Conservation (phyloP, 192 early-diverging fungal species). For the Coemansia sp. region DNA sequence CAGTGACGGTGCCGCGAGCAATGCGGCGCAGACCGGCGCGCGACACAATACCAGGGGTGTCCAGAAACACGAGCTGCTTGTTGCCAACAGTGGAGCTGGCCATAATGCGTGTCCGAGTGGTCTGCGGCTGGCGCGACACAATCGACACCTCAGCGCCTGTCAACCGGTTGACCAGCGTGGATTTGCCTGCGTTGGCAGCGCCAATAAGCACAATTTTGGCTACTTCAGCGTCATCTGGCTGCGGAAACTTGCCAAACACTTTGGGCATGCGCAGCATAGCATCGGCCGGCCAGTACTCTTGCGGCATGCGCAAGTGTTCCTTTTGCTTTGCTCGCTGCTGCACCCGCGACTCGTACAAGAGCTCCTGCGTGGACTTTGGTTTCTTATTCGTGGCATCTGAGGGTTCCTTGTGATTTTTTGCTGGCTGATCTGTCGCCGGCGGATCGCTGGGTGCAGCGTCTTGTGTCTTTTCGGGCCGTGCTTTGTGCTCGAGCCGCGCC, state of each 20-base stretch:
- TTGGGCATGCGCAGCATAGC: conserved; percentile 29
- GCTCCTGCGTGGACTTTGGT: background rate
- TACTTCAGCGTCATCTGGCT: conserved; percentile 63
- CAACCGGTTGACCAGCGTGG: conserved; percentile 72
- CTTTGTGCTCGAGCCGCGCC: conserved; percentile 11
- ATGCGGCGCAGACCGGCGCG: conserved; percentile 38
- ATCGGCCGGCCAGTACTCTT: conserved; percentile 13
- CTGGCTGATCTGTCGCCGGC: background rate
- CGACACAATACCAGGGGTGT: conserved; percentile 51
- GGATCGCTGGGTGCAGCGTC: background rate
- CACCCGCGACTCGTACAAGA: background rate
- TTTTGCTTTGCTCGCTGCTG: conserved; percentile 4
- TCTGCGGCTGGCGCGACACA: conserved; percentile 70
- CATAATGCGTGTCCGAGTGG: conserved; percentile 66
- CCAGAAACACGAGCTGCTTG: conserved; percentile 62
- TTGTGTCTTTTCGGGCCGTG: conserved; percentile 2
- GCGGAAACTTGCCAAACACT: conserved; percentile 46
- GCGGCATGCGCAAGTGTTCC: conserved; percentile 6
- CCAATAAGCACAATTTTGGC: conserved; percentile 66
- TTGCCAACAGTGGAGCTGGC: conserved; percentile 58
- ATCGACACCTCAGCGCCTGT: conserved; percentile 61
- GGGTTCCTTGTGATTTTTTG: background rate
- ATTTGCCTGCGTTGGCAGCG: conserved; percentile 74
- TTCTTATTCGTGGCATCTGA: background rate
- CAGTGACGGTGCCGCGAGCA: conserved; percentile 30